These are phyloP conservation scores for Trichoderma reesei DNA, from an alignment of 495 filamentous ascomycete species.

Conservation along the genomic window DNA sequence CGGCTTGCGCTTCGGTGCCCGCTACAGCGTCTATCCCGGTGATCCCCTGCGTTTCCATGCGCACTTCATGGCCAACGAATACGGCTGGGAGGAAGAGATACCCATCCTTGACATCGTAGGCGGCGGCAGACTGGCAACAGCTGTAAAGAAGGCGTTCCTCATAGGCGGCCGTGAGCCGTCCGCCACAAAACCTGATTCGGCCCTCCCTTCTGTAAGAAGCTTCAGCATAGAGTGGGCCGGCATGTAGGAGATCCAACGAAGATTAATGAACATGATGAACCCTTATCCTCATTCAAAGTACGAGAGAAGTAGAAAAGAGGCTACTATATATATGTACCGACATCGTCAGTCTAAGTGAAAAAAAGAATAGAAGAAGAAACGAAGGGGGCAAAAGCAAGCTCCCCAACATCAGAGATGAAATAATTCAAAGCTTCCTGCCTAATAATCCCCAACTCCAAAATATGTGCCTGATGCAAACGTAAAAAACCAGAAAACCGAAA, in stretches of 20 bases:
- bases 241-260: neutral
- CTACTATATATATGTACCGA: neutral
- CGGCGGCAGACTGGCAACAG: conserved; percentile 79
- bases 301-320: neutral
- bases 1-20: conserved; percentile 86
- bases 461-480: neutral
- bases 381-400: neutral
- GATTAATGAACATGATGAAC: neutral
- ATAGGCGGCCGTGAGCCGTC: conserved; percentile 51
- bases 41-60: conserved; percentile 91
- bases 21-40: conserved; percentile 89
- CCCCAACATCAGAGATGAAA: neutral
- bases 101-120: conserved; percentile 73
- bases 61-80: conserved; percentile 72
- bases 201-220: neutral
- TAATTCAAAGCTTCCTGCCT: neutral
- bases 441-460: neutral
- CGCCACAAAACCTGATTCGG: neutral
- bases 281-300: neutral
- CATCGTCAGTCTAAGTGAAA: neutral
- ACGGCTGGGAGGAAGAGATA: conserved; percentile 80
- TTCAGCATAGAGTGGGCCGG: conserved; percentile 13
- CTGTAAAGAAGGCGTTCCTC: conserved; percentile 91
- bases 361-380: neutral
- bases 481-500: too few species aligned